phyloP scores from a whole-genome alignment of 2,329 filamentous ascomycete species.

The Fusarium multiceps region DNA sequence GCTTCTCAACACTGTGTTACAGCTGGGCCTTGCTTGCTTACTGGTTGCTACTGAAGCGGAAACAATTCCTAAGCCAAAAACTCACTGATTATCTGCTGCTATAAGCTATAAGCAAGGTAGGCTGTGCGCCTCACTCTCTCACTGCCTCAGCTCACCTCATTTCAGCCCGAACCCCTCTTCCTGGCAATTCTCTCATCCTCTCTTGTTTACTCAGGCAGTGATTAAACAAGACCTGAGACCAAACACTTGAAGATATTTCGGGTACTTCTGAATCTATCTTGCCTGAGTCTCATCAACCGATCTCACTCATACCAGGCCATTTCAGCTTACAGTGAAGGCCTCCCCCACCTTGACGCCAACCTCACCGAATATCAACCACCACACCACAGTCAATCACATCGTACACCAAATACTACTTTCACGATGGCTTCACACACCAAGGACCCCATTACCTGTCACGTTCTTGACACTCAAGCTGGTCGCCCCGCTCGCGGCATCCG shows the following conservation, averaged over 20 bases:
- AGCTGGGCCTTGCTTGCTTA: background rate
- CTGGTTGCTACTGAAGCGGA: background rate
- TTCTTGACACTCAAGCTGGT: conserved; percentile 84
- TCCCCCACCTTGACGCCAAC: conserved; percentile 35
- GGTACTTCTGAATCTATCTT: background rate
- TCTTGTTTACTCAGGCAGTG: background rate
- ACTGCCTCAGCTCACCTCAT: conserved; percentile 20
- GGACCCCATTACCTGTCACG: conserved; percentile 84
- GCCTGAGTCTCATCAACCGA: background rate
- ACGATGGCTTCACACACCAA: conserved; percentile 51
- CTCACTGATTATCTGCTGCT: conserved; percentile 19
- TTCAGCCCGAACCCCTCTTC: conserved; percentile 12
- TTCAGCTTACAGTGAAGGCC: background rate
- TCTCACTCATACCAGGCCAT: background rate
- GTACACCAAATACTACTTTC: conserved; percentile 7
- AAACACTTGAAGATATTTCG: background rate
- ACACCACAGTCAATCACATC: conserved; percentile 23
- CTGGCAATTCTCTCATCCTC: conserved; percentile 1
- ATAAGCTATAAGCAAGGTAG: background rate
- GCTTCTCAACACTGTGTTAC: background rate
- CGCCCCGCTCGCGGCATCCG: conserved; percentile 73
- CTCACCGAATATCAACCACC: conserved; percentile 10
- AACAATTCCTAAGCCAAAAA: conserved; percentile 2
- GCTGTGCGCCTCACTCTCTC: conserved; percentile 15
- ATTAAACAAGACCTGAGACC: background rate